Evolutionary conservation across 495 filamentous ascomycete genomes (phyloP).

Genomic region (Aspergillus sparsus): DNA sequence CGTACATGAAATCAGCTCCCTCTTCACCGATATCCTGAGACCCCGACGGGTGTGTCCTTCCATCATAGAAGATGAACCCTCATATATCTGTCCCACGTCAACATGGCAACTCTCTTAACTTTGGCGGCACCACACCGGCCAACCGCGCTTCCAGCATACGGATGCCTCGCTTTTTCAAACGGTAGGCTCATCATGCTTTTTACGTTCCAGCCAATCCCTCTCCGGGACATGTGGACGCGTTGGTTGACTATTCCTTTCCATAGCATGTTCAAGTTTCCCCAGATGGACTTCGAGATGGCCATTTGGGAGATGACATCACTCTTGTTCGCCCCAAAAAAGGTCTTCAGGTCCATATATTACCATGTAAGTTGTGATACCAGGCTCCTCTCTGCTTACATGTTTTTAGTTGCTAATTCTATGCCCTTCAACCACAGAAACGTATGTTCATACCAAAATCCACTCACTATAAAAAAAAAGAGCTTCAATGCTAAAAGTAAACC

Average conservation of each 20-base stretch:
- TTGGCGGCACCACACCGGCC: slow-evolving; percentile 52
- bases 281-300: slow-evolving; percentile 75
- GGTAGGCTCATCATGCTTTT: slow-evolving; percentile 29
- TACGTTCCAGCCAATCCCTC: too few relatives aligned
- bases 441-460: slow-evolving; percentile 24
- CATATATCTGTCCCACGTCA: slow-evolving; percentile 64
- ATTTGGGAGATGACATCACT: slow-evolving; percentile 79
- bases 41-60: slow-evolving; percentile 1
- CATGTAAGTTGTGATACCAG: slow-evolving; percentile 52
- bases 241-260: slow-evolving; percentile 8
- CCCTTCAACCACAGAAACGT: slow-evolving; percentile 59
- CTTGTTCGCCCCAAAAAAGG: slow-evolving; percentile 73
- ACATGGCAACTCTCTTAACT: slow-evolving; percentile 55
- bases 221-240: neutral
- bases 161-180: slow-evolving; percentile 60
- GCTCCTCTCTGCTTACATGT: slow-evolving; percentile 8
- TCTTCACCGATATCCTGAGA: slow-evolving; percentile 20
- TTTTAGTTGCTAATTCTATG: slow-evolving; percentile 18
- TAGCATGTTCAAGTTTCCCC: slow-evolving; percentile 66
- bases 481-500: neutral
- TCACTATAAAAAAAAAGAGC: neutral
- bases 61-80: slow-evolving; percentile 54
- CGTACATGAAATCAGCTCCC: slow-evolving; percentile 17
- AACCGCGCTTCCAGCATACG: slow-evolving; percentile 53
- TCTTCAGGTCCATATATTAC: slow-evolving; percentile 76